Evolutionary conservation across 2,329 filamentous ascomycete genomes (phyloP).

Genomic region (Myriosclerotinia scirpicola): DNA sequence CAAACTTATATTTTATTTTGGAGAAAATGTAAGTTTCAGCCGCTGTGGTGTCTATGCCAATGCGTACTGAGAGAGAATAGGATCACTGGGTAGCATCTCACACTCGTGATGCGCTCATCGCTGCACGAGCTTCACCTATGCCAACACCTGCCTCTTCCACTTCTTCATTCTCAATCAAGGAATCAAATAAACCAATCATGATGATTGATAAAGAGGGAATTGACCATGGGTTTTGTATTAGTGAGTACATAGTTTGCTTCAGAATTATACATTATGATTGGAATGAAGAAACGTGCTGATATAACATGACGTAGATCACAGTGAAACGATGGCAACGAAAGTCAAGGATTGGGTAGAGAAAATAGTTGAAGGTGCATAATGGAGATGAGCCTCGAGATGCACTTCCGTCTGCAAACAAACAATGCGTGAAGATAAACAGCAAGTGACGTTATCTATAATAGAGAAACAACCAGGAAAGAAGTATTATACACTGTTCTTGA

Average conservation of each 20-base stretch:
- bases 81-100: slow-evolving; percentile 64
- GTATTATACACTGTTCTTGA: background rate
- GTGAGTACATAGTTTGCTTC: slow-evolving; percentile 41
- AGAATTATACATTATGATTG: rapidly evolving
- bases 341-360: slow-evolving; percentile 43
- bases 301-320: slow-evolving; percentile 43
- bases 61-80: slow-evolving; percentile 25
- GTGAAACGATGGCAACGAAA: slow-evolving; percentile 51
- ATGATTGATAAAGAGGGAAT: slow-evolving; percentile 55
- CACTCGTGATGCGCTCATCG: slow-evolving; percentile 57
- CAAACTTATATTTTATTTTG: slow-evolving; percentile 62
- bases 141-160: slow-evolving; percentile 38
- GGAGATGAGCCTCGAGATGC: background rate
- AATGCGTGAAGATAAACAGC: background rate
- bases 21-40: slow-evolving; percentile 43
- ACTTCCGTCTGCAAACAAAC: background rate
- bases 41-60: background rate
- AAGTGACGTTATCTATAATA: background rate
- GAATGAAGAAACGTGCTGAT: background rate
- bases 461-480: background rate
- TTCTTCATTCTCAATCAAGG: slow-evolving; percentile 30
- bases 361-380: slow-evolving; percentile 28
- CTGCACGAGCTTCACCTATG: slow-evolving; percentile 41
- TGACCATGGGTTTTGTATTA: slow-evolving; percentile 61
- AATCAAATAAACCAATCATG: slow-evolving; percentile 13